Conservation (phyloP, 225 moss, liverwort and hornwort genomes). For the Pleurozium schreberi region DNA sequence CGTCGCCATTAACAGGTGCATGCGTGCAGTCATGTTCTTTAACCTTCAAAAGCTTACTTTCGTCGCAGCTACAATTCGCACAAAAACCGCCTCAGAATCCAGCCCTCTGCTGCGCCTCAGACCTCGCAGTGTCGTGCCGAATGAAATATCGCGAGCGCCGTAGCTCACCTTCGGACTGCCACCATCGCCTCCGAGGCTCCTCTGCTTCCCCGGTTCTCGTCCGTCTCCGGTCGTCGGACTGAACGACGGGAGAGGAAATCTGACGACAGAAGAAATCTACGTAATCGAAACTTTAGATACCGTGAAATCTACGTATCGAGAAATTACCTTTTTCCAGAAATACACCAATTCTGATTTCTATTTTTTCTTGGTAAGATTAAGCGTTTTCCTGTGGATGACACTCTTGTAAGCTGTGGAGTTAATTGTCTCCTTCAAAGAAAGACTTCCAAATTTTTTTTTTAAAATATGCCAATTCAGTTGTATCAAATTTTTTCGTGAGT, state of each 20-base stretch:
- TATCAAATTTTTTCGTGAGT: neutral
- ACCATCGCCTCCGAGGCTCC: neutral
- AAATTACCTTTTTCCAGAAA: neutral
- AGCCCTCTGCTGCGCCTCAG: neutral
- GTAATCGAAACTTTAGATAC: too few relatives aligned
- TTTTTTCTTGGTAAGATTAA: too few relatives aligned
- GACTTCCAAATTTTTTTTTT: too few relatives aligned
- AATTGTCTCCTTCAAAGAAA: neutral
- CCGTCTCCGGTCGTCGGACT: neutral
- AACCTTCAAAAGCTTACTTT: neutral
- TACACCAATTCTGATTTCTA: neutral
- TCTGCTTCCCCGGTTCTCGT: neutral
- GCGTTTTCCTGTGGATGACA: too few relatives aligned
- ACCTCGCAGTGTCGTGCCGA: neutral
- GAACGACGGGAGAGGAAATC: neutral
- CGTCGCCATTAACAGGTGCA: neutral
- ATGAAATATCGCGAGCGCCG: neutral
- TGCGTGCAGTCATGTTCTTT: neutral
- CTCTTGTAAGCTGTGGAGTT: neutral
- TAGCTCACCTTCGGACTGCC: neutral
- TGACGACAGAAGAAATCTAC: neutral
- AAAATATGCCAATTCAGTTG: neutral
- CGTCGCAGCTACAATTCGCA: neutral
- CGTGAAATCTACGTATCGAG: neutral
- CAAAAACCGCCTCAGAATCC: neutral